Base-by-base conservation (phyloP, 2,329 filamentous ascomycete genomes). In the Eurotiales sp. region DNA sequence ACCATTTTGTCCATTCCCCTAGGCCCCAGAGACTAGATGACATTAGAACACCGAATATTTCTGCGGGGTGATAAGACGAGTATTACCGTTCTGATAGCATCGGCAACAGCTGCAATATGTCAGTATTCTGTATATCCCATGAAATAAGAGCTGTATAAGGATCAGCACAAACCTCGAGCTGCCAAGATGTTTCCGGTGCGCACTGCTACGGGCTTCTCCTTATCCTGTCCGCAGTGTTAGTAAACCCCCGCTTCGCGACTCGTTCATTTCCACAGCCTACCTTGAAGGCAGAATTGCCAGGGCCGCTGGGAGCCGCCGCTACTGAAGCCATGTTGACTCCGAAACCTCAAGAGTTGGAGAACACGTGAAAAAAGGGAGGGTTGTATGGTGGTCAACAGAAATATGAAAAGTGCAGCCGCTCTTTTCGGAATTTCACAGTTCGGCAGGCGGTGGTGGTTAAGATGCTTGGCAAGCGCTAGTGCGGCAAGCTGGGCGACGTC, bases 1-100 rank as follows among this genome's bases (percentile, higher is more conserved):
- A 80, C 77, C 91, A 96, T 96, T 80, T 96, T 96, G 78, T 96
- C 91, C 91, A 96, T 96, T 68, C 93, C 93, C 73, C 93, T 85
- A 59, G 93, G 93, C 58, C 93, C 93, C 61, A 99, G 81, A 56
- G 93, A 97, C 71, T 81, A 63, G 58, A 57, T 56, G 53, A 54
- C 60, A 64, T 71, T 71, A 71, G 70, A 64, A 67, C 64, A 68
- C 68, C 65, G 67, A 65, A 44, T 37, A 46, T 55, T 27, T 14
- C 29, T 27, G 37, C 45, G 43, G 48, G 40, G 43, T 45, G 25
- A 23, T 43, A 21, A n/a, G 44, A 45, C 49, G 75, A 62, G 39
- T 5, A 34, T 37, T 77, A 82, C 78, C 60, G 92, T 97, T 79
- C 93, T 83, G 70, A 99, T 95, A 61, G 93, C 93, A 82, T 99